Conservation (phyloP, 2,329 filamentous ascomycete species). For the Aplosporella prunicola region DNA sequence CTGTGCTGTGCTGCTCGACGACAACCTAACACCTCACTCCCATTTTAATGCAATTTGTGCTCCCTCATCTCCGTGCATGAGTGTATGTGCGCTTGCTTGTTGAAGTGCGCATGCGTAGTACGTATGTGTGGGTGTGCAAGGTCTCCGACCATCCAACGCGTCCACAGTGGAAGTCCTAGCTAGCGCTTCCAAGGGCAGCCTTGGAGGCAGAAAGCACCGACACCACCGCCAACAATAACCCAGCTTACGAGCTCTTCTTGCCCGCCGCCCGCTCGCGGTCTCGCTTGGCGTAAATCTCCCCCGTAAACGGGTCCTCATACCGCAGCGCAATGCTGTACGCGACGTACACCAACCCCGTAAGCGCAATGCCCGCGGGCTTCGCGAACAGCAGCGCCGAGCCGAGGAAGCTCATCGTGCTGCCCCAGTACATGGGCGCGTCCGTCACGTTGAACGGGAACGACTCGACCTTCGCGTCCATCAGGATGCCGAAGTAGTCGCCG, state of each 20-base stretch:
- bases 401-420: conserved; percentile 84
- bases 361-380: conserved; percentile 73
- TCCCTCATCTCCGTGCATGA: background rate
- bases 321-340: conserved; percentile 72
- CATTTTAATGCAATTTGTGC: too few species aligned
- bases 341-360: conserved; percentile 65
- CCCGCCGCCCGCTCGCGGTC: conserved; percentile 42
- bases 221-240: background rate
- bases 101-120: background rate
- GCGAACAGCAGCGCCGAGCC: conserved; percentile 77
- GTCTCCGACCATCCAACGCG: background rate
- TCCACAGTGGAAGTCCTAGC: too few species aligned
- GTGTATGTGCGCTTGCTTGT: background rate
- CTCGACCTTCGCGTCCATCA: conserved; percentile 92
- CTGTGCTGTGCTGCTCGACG: background rate
- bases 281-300: conserved; percentile 82
- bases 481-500: conserved; percentile 96
- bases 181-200: background rate
- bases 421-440: conserved; percentile 91
- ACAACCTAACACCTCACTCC: too few species aligned
- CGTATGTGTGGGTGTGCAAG: background rate
- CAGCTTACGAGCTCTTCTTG: conserved; percentile 22
- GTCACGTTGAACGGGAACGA: conserved; percentile 94
- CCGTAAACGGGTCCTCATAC: conserved; percentile 93
- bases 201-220: background rate